Base-by-base conservation (phyloP, 2,329 filamentous ascomycete species). In the Diaporthe destruens region DNA sequence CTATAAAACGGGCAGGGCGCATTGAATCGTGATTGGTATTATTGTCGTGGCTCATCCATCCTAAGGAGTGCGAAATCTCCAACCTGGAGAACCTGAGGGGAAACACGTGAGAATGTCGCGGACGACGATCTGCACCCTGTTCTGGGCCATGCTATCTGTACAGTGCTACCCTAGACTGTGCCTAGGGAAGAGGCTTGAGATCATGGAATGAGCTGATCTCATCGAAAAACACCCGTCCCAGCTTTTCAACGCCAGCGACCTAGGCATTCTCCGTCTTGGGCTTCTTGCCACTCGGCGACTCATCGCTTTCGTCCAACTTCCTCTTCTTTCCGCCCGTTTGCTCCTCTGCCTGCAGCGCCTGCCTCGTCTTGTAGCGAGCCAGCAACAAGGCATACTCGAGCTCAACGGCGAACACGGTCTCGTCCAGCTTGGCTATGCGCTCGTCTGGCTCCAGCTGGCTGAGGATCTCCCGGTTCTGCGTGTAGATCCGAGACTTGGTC, bases 401-500 rank as follows among this genome's bases (percentile, higher is more conserved):
- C 77, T 93, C 89, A 20, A 96, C 92, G 61, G 88, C 88, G 20
- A 87, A 84, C 29, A 95, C 83, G 0, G 92, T 92, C 76, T 92
- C 88, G 65, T 93, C 89, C 4, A 97, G 84, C 84, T 92, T 94
- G 72, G 93, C 88, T 9, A 93, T 89, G 47, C 93, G 87, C 80
- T 96, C 93, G 0, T 83, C 80, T 6, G 85, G 84, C 70, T 94
- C 92, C 53, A 96, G 83, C 80, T 95, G 91, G 49, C 89, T 87
- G 16, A 97, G 85, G 2, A 88, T 82, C 76, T 95, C 92, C 72
- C 87, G 88, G 78, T 96, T 96, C 77, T 94, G 92, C 56, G 89
- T 87, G 79, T 93, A 95, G 5, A 97, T 84, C 47, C 94, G 86
- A 77, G 93, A 89, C 83, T 96, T 96, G n/a, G 92, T 89, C 54